Evolutionary conservation across 108 stramenopile species (phyloP).

Genomic region (Cyclotella distinguenda): DNA sequence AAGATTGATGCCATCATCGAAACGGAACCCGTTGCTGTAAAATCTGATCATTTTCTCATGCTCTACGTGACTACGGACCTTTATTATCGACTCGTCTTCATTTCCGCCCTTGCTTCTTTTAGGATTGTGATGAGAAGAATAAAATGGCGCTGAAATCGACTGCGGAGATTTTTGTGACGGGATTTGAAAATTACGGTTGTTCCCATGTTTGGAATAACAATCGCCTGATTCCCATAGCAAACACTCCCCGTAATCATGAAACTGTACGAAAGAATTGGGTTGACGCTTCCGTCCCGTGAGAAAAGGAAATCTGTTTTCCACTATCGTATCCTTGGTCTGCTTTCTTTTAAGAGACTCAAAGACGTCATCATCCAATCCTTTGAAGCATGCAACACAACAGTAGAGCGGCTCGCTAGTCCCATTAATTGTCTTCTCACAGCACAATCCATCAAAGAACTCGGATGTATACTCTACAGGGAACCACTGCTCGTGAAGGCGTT

Average conservation of each 20-base stretch:
- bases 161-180: not conserved
- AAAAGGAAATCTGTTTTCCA: not conserved
- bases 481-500: constrained; percentile 29
- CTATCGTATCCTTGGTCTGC: not conserved
- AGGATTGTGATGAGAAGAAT: not conserved
- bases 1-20: constrained; percentile 9
- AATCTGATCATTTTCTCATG: not conserved
- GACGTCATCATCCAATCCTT: constrained; percentile 10
- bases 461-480: constrained; percentile 30
- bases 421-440: constrained; percentile 2
- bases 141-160: not conserved
- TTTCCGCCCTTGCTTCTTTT: too few species aligned
- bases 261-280: not conserved
- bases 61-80: not conserved
- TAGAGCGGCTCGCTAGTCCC: constrained; percentile 11
- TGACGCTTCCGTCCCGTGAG: not conserved
- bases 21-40: not conserved
- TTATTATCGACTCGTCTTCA: not conserved
- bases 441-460: constrained; percentile 26
- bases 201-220: not conserved
- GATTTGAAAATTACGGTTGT: not conserved
- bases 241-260: constrained; percentile 15
- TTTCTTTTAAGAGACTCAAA: constrained; percentile 5
- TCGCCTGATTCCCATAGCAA: constrained; percentile 24
- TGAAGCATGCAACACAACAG: constrained; percentile 24